A percentile compares a stretch with the other conserved stretches of the same genome.
Conservation (phyloP, 139 green algal species). For the Coelastrella sp. region DNA sequence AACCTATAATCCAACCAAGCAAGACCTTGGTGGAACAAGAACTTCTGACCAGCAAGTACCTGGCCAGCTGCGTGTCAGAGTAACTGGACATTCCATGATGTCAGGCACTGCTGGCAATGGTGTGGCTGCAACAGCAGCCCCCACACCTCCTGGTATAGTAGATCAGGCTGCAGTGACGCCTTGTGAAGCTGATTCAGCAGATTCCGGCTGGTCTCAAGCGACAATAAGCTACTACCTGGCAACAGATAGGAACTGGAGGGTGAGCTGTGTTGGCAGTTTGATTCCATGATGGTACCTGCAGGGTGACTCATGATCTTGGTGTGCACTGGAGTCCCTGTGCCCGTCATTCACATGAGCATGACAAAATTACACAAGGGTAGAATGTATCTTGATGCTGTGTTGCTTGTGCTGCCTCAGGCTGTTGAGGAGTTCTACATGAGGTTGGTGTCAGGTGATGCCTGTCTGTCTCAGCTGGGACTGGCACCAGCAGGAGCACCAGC, state of each 20-base stretch:
- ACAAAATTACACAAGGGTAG: too few relatives aligned
- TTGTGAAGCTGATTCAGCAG: background rate
- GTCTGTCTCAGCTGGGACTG: slow-evolving; percentile 5
- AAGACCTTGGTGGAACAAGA: too few relatives aligned
- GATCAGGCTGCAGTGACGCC: background rate
- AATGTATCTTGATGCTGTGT: too few relatives aligned
- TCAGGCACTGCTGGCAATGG: background rate
- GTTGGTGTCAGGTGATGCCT: slow-evolving; percentile 2
- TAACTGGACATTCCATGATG: background rate
- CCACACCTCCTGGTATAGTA: background rate
- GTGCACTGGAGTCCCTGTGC: too few relatives aligned
- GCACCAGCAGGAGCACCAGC: background rate
- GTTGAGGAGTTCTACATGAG: slow-evolving; percentile 16
- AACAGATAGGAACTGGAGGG: slow-evolving; percentile 31
- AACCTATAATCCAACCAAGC: too few relatives aligned
- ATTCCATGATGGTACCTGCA: too few relatives aligned
- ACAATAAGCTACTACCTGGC: background rate
- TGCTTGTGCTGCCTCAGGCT: too few relatives aligned
- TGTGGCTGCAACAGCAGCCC: background rate
- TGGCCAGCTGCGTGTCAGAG: background rate
- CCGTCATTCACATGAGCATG: too few relatives aligned
- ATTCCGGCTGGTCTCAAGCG: background rate
- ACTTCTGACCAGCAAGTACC: background rate
- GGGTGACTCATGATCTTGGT: too few relatives aligned
- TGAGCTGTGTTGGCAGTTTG: too few relatives aligned